A percentile compares a stretch with the other conserved stretches of the same genome.
phyloP scores from a whole-genome alignment of 1,139 yeast species.

The Taiozyma sp. region DNA sequence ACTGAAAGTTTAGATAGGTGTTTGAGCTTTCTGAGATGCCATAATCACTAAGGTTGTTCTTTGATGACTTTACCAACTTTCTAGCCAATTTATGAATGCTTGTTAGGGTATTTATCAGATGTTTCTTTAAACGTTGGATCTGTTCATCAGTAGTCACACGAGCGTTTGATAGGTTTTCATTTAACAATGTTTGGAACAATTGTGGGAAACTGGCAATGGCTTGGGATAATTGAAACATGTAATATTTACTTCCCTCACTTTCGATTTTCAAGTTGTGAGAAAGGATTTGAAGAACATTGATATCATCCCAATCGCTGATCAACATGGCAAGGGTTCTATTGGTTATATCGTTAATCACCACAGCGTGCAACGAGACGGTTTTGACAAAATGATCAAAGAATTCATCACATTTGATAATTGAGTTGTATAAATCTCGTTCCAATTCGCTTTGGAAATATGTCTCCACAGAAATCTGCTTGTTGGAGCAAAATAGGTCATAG shows the following conservation, averaged over 20 bases:
- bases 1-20: slow-evolving; percentile 15
- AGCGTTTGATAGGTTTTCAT: not conserved
- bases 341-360: not conserved
- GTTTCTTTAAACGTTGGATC: not conserved
- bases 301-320: slow-evolving; percentile 4
- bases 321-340: not conserved
- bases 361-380: slow-evolving; percentile 1
- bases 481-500: not conserved
- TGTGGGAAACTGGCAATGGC: not conserved
- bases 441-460: not conserved
- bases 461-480: not conserved
- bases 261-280: not conserved
- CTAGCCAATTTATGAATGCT: not conserved
- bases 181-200: slow-evolving; percentile 6
- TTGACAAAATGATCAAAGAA: not conserved
- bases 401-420: not conserved
- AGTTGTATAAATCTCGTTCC: not conserved
- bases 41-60: not conserved
- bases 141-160: not conserved
- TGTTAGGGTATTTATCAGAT: not conserved
- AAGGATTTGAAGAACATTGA: slow-evolving; percentile 5
- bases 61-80: not conserved
- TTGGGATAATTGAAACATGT: not conserved
- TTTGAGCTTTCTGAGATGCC: not conserved
- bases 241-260: not conserved